phyloP scores from a whole-genome alignment of 106 monocot genomes.

The Dioscorea zingiberensis region DNA sequence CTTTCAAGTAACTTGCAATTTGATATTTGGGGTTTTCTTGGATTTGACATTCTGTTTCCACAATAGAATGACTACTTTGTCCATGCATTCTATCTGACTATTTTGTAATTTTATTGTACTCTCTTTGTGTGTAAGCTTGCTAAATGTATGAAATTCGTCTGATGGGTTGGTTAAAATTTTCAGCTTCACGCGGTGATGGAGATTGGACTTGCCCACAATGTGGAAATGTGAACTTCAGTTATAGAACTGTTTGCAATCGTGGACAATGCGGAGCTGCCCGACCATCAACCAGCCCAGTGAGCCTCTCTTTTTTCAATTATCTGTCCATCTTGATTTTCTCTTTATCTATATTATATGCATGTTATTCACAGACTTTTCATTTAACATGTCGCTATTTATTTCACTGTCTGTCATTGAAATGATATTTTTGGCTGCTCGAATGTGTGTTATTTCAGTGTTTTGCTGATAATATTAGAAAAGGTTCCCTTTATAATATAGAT shows the following conservation, averaged over 20 bases:
- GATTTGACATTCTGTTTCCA: neutral
- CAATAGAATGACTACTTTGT: neutral
- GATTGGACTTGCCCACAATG: constrained; percentile 54
- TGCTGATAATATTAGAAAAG: no score
- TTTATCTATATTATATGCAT: no score
- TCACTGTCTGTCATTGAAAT: no score
- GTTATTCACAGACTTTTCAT: no score
- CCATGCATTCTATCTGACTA: neutral
- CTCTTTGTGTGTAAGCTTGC: neutral
- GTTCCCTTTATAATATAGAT: no score
- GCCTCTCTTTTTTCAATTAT: neutral
- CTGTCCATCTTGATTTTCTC: no score
- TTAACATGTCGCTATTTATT: no score
- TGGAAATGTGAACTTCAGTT: constrained; percentile 67
- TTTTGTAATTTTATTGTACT: neutral
- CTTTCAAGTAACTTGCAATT: neutral
- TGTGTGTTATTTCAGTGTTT: no score
- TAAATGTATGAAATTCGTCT: neutral
- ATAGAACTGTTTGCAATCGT: constrained; percentile 56
- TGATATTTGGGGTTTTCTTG: neutral
- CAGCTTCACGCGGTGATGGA: constrained; percentile 37
- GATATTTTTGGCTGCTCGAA: no score
- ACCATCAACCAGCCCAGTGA: constrained; percentile 28
- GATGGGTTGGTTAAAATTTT: neutral
- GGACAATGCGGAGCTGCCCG: constrained; percentile 44